These are phyloP conservation scores for Ogataea saltuana DNA, from an alignment of 805 yeast genomes.

Conservation along the genomic window DNA sequence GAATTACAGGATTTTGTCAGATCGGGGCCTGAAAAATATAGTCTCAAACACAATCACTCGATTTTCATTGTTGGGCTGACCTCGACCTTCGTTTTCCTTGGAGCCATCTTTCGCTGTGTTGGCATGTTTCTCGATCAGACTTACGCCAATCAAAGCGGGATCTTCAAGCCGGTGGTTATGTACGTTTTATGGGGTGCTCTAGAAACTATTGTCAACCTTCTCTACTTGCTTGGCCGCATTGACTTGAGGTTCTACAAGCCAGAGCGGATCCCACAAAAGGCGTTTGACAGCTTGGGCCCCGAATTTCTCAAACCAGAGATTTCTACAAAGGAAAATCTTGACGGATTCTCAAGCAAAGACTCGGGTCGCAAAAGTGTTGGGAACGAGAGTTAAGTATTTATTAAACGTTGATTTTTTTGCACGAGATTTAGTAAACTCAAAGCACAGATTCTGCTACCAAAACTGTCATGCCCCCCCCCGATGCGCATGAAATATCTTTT, in stretches of 20 bases:
- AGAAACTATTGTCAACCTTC: conserved; percentile 56
- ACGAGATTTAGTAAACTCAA: no score
- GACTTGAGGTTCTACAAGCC: conserved; percentile 83
- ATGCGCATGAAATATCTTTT: no score
- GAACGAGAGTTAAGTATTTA: no score
- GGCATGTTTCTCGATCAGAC: conserved; percentile 42
- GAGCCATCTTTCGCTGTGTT: conserved; percentile 52
- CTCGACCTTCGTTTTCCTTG: conserved; percentile 49
- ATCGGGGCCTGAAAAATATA: conserved; percentile 26
- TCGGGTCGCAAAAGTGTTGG: no score
- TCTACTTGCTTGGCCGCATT: conserved; percentile 63
- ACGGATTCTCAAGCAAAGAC: no score
- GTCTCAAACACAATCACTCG: conserved; percentile 52
- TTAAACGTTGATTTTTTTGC: no score
- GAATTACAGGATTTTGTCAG: conserved; percentile 27
- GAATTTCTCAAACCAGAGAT: no score
- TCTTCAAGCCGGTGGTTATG: conserved; percentile 57
- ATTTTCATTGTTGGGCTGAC: conserved; percentile 46
- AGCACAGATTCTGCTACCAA: no score
- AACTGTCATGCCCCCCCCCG: no score
- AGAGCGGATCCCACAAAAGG: conserved; percentile 37
- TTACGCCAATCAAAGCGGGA: conserved; percentile 40
- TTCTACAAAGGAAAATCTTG: no score
- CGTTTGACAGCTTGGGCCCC: no score
- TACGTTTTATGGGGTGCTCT: conserved; percentile 69